A percentile compares a stretch with the other conserved stretches of the same genome.
These are phyloP conservation scores for Yamadazyma jaroonii DNA, from an alignment of 1,139 yeast genomes.

Conservation along the genomic window DNA sequence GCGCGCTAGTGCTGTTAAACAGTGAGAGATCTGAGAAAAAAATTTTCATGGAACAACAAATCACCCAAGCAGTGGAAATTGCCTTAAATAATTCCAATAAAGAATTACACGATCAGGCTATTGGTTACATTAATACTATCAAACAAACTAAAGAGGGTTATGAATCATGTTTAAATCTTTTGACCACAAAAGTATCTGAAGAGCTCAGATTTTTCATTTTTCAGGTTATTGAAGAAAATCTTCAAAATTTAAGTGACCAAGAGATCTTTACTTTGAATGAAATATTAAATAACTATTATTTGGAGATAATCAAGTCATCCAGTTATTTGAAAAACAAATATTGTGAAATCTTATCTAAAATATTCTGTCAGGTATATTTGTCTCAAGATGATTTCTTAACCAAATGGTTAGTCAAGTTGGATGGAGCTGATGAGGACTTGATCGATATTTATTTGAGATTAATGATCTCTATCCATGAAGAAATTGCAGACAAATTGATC, in stretches of 20 bases:
- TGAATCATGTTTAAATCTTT: constrained; percentile 67
- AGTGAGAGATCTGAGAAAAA: background rate
- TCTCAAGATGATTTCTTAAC: constrained; percentile 64
- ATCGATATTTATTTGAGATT: constrained; percentile 78
- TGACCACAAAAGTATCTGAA: constrained; percentile 41
- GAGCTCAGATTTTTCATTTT: constrained; percentile 72
- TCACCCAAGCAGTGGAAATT: constrained; percentile 89
- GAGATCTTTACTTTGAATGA: constrained; percentile 46
- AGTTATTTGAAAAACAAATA: constrained; percentile 73
- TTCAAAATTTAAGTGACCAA: constrained; percentile 47
- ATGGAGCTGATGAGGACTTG: constrained; percentile 35
- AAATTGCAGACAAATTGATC: constrained; percentile 89
- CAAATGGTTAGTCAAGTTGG: constrained; percentile 44
- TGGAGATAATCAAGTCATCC: constrained; percentile 44
- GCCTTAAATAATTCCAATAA: constrained; percentile 79
- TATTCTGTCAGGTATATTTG: constrained; percentile 68
- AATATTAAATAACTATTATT: constrained; percentile 38
- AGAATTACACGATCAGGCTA: constrained; percentile 75
- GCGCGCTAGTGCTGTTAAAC: no score
- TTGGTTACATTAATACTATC: constrained; percentile 72
- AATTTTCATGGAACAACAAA: constrained; percentile 22
- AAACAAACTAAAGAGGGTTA: constrained; percentile 79
- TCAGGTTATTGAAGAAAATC: constrained; percentile 73
- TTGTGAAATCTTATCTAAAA: constrained; percentile 66
- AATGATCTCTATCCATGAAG: constrained; percentile 74